Evolutionary conservation across 169 alveolate species (phyloP), one percentile per base, ranked within the genome.

Genomic region (Eimeria falciformis): DNA sequence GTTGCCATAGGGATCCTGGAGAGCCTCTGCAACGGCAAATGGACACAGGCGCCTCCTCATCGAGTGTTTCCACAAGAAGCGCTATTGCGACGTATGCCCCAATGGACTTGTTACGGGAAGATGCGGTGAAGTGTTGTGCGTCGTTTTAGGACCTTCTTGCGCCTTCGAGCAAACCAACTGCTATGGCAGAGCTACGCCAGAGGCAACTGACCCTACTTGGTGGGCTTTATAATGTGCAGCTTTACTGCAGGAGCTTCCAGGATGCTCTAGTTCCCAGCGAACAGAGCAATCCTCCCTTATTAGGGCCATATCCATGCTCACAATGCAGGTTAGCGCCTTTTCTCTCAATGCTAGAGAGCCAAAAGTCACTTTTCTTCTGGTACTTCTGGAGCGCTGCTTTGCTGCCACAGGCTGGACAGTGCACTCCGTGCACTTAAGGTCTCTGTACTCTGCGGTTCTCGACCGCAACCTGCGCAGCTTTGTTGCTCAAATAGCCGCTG

Each of bases 171-270:
- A 40, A 77, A 11, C 94, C 94, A 1, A n/a, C 89, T 17, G 94
- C 89, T 14, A 75, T 86, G 6, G 94, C 94, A 18, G 94, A 90
- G 91, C 66, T 90, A 50, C 90, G 94, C 40, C 94, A 90, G 78
- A 55, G 94, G n/a, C 94, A 90, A 85, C 94, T 90, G 40, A 14
- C 94, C 5, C 65, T 90, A 0, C 75, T 90, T 5, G 94, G 94
- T 90, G 23, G 5, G 71, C 37, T 11, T 33, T 2, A 33, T 33
- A 33, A 2, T 33, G 40, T 33, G 40, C 40, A 33, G 40, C 40
- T 33, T 33, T 33, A 33, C 40, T 33, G 40, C 40, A 33, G 40
- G 40, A 2, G 40, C 40, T 33, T 33, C 40, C 40, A 33, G 40
- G 40, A 33, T 33, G 40, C 40, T 1, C 40, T 33, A 33, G 2